Evolutionary conservation across 495 filamentous ascomycete genomes (phyloP), one percentile per base, ranked within the genome.

Genomic region (Penicillium desertorum): DNA sequence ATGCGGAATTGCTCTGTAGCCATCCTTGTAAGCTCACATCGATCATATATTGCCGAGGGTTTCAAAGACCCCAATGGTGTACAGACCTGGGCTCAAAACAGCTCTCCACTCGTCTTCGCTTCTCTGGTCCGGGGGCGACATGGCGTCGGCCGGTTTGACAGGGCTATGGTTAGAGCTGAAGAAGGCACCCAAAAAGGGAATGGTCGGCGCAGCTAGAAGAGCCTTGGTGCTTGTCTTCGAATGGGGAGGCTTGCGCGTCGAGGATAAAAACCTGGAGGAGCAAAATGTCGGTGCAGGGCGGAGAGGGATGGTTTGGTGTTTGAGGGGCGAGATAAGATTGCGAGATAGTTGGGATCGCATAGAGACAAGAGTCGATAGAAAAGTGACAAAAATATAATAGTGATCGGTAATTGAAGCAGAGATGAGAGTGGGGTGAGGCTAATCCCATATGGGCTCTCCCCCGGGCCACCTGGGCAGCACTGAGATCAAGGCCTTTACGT

Each of bases 1-100:
- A 97, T 79, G 57, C 90, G 87, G 81, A 97, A 98, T 83, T 98
- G 92, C 57, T 96, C 94, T 94, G 61, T 45, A 59, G 29, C 60
- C 1, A 50, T 46, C 4, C 34, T 63, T 42, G 63, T 66, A 41
- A 62, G 62, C 42, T 27, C 12, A 37, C n/a, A 37, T n/a, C 34
- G 4, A 48, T 0, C 14, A 9, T 25, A 16, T 36, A 45, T 27
- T 17, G 16, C 23, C 29, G n/a, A 30, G 12, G 44, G 2, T 37
- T 25, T 2, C 32, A n/a, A 60, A 20, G 47, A 17, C 25, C n/a
- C 29, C 6, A 10, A 9, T 37, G 32, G 32, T 34, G 16, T n/a
- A 64, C 57, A 5, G 62, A 92, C 91, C 90, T 62, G 82, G 86
- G 58, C 69, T 88, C 30, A 98, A 74, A 32, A 95, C 81, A 11